Evolutionary conservation across 2,329 filamentous ascomycete species (phyloP).

Genomic region (Xylariaceae sp.): DNA sequence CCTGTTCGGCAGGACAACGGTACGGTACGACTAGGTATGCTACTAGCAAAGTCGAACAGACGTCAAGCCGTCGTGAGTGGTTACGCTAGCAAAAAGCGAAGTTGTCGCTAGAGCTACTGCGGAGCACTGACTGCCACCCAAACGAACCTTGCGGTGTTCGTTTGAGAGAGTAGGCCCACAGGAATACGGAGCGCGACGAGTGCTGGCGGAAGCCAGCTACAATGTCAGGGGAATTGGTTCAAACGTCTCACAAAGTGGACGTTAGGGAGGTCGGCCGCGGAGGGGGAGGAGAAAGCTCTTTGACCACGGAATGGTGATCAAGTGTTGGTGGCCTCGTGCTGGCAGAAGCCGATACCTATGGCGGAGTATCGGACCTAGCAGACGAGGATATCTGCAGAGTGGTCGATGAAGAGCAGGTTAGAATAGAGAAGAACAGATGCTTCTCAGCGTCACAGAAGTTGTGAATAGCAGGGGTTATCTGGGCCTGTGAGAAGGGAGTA

Average conservation of each 20-base stretch:
- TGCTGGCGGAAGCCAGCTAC: conserved; percentile 87
- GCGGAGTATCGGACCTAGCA: conserved; percentile 79
- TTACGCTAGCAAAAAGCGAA: conserved; percentile 21
- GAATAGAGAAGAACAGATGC: conserved; percentile 3
- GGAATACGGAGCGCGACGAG: conserved; percentile 55
- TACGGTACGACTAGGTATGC: background rate
- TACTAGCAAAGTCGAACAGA: conserved; percentile 16
- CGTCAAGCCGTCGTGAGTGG: background rate
- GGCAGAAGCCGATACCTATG: conserved; percentile 77
- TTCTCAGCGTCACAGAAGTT: conserved; percentile 14
- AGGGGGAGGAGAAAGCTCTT: conserved; percentile 78
- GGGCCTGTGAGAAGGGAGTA: conserved; percentile 39
- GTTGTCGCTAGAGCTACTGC: conserved; percentile 50
- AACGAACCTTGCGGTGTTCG: conserved; percentile 92
- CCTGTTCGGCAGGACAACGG: conserved; percentile 21
- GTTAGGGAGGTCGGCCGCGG: conserved; percentile 88
- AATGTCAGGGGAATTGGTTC: conserved; percentile 41
- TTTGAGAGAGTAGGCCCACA: conserved; percentile 98
- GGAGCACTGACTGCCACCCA: conserved; percentile 97
- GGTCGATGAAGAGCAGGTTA: conserved; percentile 13
- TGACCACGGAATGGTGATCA: conserved; percentile 82
- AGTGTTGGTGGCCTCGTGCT: conserved; percentile 53
- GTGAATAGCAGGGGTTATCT: conserved; percentile 51
- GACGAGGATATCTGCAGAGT: conserved; percentile 60
- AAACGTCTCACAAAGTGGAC: conserved; percentile 64